Evolutionary conservation across 768 basidiomycete genomes (phyloP).

Genomic region (Pholiota microspora): DNA sequence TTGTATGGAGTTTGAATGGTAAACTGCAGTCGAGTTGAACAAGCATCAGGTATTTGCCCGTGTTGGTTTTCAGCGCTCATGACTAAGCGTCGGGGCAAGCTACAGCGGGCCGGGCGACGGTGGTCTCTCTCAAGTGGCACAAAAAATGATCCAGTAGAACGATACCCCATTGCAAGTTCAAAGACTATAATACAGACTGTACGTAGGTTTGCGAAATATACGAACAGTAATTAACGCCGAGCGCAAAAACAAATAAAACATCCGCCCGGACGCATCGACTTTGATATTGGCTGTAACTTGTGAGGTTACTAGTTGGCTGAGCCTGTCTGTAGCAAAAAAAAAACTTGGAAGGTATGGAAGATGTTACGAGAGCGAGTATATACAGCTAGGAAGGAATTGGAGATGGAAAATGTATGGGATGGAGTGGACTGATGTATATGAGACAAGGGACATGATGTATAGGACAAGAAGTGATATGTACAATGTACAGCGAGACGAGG

Average conservation of each 20-base stretch:
- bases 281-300: too few relatives aligned
- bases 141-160: too few relatives aligned
- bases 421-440: slow-evolving; percentile 7
- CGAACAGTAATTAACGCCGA: too few relatives aligned
- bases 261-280: too few relatives aligned
- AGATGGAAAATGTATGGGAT: neutral
- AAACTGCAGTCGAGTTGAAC: neutral
- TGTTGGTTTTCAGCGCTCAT: slow-evolving; percentile 1
- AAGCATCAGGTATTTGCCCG: neutral
- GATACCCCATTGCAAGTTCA: too few relatives aligned
- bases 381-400: neutral
- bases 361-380: neutral
- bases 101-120: too few relatives aligned
- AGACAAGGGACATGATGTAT: slow-evolving; percentile 3
- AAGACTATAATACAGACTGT: too few relatives aligned
- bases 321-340: too few relatives aligned
- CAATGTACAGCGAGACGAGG: neutral
- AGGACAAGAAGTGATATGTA: neutral
- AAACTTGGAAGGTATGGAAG: neutral
- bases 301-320: too few relatives aligned
- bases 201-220: too few relatives aligned
- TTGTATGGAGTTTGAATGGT: slow-evolving; percentile 1
- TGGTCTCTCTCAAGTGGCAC: too few relatives aligned
- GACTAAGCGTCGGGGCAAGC: neutral
- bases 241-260: too few relatives aligned